Conservation (phyloP, 352 stramenopile genomes). For the Globisporangium cederbergense region DNA sequence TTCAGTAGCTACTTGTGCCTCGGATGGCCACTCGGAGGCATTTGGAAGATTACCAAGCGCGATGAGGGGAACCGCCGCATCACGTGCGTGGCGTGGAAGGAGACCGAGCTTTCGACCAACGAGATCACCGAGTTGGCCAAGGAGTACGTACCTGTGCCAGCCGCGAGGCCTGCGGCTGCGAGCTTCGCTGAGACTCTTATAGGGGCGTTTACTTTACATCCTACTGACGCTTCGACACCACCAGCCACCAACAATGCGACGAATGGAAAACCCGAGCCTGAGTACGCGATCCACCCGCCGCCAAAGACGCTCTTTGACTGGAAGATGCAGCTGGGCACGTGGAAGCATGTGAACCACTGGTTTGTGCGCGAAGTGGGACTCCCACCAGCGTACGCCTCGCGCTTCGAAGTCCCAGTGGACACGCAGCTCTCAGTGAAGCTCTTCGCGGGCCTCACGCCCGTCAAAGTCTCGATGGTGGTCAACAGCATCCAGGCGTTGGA, state of each 20-base stretch:
- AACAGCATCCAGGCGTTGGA: slow-evolving; percentile 27
- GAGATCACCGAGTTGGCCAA: slow-evolving; percentile 35
- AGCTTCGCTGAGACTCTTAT: too few relatives aligned
- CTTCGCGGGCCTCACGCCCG: slow-evolving; percentile 23
- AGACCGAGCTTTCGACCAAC: slow-evolving; percentile 40
- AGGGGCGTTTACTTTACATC: too few relatives aligned
- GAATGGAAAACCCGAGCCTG: too few relatives aligned
- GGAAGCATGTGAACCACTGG: slow-evolving; percentile 42
- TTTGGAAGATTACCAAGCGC: slow-evolving; percentile 46
- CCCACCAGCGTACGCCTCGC: slow-evolving; percentile 8
- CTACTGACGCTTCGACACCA: too few relatives aligned
- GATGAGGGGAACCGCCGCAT: slow-evolving; percentile 27
- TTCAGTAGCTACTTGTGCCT: slow-evolving; percentile 45
- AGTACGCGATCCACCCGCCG: neutral
- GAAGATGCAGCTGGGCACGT: slow-evolving; percentile 56
- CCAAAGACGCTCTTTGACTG: slow-evolving; percentile 39
- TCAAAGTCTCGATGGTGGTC: slow-evolving; percentile 22
- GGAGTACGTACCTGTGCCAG: slow-evolving; percentile 20
- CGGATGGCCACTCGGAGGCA: slow-evolving; percentile 42
- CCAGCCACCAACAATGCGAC: too few relatives aligned
- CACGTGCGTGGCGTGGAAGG: slow-evolving; percentile 43
- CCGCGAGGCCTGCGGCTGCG: too few relatives aligned
- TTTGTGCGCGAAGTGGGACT: slow-evolving; percentile 44
- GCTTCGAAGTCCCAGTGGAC: neutral
- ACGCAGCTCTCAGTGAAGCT: slow-evolving; percentile 16